These are phyloP conservation scores for Kitagawia praeruptora DNA, from an alignment of 129 eudicot genomes.

Conservation along the genomic window DNA sequence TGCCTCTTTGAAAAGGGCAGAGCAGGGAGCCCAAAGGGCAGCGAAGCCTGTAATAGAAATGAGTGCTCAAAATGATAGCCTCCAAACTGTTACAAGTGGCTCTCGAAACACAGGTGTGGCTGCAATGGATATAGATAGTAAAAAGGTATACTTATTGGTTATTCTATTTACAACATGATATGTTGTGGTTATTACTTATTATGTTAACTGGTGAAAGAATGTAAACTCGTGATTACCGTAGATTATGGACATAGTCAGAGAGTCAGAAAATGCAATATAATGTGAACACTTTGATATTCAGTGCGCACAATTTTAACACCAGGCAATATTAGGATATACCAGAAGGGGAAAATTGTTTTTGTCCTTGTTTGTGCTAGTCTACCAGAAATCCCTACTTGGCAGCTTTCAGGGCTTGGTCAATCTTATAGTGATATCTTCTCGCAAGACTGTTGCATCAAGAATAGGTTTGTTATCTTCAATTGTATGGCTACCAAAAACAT, in stretches of 20 bases:
- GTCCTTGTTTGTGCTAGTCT: neutral
- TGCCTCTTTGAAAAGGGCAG: slow-evolving; percentile 30
- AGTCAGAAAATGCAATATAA: neutral
- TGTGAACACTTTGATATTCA: neutral
- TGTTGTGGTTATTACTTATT: neutral
- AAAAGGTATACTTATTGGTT: slow-evolving; percentile 32
- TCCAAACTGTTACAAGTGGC: slow-evolving; percentile 30
- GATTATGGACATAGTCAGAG: neutral
- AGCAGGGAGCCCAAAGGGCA: slow-evolving; percentile 28
- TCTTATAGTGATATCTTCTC: no score
- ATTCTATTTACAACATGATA: neutral
- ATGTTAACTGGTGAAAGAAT: neutral
- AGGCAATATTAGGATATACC: neutral
- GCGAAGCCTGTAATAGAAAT: slow-evolving; percentile 28
- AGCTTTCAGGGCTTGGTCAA: neutral
- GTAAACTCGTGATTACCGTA: neutral
- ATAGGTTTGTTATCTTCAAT: neutral
- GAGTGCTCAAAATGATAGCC: slow-evolving; percentile 16
- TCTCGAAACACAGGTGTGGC: slow-evolving; percentile 37
- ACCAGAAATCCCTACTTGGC: neutral
- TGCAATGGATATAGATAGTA: slow-evolving; percentile 31
- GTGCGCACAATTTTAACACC: neutral
- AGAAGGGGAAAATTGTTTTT: neutral
- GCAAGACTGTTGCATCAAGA: neutral
- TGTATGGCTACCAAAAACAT: neutral